Evolutionary conservation across 768 basidiomycete genomes (phyloP), one percentile per base, ranked within the genome.

Genomic region (Leccinum incarnatum): DNA sequence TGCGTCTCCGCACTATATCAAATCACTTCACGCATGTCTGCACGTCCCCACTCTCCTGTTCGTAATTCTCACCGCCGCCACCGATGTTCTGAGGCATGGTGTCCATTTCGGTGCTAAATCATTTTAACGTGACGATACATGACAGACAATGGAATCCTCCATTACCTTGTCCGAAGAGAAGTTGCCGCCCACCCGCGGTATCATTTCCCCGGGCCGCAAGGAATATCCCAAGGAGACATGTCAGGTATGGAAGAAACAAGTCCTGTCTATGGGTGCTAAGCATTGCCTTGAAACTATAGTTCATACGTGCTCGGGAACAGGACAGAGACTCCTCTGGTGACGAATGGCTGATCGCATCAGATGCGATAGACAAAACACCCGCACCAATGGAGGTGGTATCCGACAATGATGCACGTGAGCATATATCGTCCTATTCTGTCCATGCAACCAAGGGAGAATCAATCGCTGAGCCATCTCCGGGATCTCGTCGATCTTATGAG

Each of bases 11-110:
- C 25, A 27, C 27, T 27, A 27, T 27, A 27, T 27, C 27, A 27
- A 27, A 27, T 27, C 27, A 27, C 27, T 27, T 27, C 27, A 27
- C 27, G 27, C 62, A 63, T 58, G 58, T 49, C 58, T 53, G 15
- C 15, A 2, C 53, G 34, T 49, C 57, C 25, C 32, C 52, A 37
- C 25, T 10, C 29, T 30, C 10, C 32, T 32, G 11, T 32, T 32
- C 1, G 32, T 1, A 2, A 12, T 5, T 5, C 15, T 15, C 36
- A 54, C 9, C 53, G n/a, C n/a, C 17, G 27, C 21, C 9, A 19
- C n/a, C 45, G 21, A 40, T 48, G 27, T 12, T 14, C n/a, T 11
- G 42, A 60, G 62, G 65, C 66, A 62, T 15, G 59, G 12, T 2
- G 17, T 53, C 42, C 17, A 27, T 12, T 19, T 25, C 40, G 23